Conservation (phyloP, 805 yeast species). For the Spathaspora arborariae region DNA sequence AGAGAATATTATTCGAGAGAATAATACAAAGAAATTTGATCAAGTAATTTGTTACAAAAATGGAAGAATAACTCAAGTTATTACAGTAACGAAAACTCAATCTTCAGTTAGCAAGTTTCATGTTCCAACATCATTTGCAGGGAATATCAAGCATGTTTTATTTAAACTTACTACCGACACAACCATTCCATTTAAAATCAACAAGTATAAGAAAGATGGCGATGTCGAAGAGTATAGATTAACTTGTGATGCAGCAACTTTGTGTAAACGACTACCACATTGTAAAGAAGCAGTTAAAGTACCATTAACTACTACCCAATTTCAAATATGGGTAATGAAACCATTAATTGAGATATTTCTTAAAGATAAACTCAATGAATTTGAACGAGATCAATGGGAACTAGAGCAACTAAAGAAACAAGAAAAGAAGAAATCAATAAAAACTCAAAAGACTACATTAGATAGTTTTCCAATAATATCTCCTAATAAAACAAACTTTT, state of each 20-base stretch:
- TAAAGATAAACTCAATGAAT: neutral
- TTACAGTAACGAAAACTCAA: neutral
- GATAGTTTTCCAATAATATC: conserved; percentile 10
- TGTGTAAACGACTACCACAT: neutral
- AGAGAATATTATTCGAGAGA: neutral
- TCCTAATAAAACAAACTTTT: neutral
- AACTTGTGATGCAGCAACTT: neutral
- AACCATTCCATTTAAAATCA: neutral
- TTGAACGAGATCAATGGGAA: neutral
- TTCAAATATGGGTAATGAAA: neutral
- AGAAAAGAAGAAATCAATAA: neutral
- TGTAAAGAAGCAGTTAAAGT: neutral
- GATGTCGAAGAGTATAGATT: neutral
- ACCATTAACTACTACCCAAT: neutral
- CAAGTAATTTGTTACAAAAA: neutral
- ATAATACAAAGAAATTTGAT: neutral
- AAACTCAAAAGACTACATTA: conserved; percentile 19
- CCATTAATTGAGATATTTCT: neutral
- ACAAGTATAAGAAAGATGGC: neutral
- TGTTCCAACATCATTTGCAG: neutral
- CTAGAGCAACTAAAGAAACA: neutral
- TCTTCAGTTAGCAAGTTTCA: neutral
- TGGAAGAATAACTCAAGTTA: neutral
- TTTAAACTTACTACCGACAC: neutral
- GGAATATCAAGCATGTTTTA: neutral